Conservation (phyloP, 164 flowering plant genomes). For the Tetracentron sinense region DNA sequence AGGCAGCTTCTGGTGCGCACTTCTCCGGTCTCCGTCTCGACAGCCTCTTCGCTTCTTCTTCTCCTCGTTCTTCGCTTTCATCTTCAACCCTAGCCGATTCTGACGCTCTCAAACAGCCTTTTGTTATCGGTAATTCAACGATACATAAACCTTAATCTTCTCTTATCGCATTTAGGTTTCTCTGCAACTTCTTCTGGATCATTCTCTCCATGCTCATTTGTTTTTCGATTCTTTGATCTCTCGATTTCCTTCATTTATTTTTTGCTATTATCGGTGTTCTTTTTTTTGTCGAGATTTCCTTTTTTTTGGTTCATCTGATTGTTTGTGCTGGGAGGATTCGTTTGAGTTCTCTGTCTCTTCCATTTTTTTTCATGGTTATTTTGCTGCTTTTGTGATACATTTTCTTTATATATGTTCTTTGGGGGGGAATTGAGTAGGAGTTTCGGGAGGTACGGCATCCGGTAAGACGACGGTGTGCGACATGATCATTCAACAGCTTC, state of each 20-base stretch:
- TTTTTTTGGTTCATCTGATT: not conserved
- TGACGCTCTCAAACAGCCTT: conserved; percentile 54
- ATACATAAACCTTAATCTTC: not conserved
- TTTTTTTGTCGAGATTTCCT: not conserved
- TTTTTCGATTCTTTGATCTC: not conserved
- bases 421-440: conserved; percentile 43
- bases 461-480: conserved; percentile 98
- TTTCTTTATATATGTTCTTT: not conserved
- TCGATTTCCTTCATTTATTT: not conserved
- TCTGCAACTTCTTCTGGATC: too few species aligned
- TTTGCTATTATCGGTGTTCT: not conserved
- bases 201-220: not conserved
- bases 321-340: not conserved
- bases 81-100: conserved; percentile 22
- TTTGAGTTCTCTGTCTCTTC: not conserved
- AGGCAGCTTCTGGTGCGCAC: conserved; percentile 81
- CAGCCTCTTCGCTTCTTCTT: conserved; percentile 35
- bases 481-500: conserved; percentile 97
- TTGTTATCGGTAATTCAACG: conserved; percentile 66
- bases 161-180: not conserved
- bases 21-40: conserved; percentile 91
- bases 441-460: conserved; percentile 98
- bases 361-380: not conserved
- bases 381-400: not conserved
- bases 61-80: conserved; percentile 20